phyloP scores from a whole-genome alignment of 345 rosid species.

The Citrus mangshanensis region DNA sequence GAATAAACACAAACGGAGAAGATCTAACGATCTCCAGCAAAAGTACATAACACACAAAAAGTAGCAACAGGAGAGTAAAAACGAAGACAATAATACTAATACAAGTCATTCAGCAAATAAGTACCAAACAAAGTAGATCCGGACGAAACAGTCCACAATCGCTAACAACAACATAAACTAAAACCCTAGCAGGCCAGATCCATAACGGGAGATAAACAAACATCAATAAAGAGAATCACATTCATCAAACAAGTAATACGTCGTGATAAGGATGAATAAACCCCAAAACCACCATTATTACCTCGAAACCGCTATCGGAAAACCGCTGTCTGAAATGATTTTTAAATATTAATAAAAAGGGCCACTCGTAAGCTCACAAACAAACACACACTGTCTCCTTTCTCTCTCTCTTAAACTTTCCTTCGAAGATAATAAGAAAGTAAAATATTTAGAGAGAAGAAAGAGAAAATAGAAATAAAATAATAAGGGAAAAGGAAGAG shows the following conservation, averaged over 20 bases:
- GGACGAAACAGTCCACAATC: neutral
- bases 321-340: conserved; percentile 1
- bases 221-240: neutral
- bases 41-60: neutral
- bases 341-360: neutral
- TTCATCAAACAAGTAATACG: neutral
- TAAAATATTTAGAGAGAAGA: neutral
- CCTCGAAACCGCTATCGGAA: conserved; percentile 17
- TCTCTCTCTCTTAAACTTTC: neutral
- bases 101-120: neutral
- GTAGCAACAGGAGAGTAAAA: neutral
- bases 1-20: neutral
- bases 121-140: conserved; percentile 19
- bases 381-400: neutral
- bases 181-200: conserved; percentile 9
- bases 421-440: neutral
- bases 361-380: neutral
- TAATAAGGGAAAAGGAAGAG: neutral
- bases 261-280: neutral
- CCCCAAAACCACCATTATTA: neutral
- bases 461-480: neutral
- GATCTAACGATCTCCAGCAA: conserved; percentile 9
- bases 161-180: neutral
- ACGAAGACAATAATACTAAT: neutral
- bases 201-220: neutral